These are phyloP conservation scores for Tephrocybe sp. DNA, from an alignment of 768 basidiomycete species.

Conservation along the genomic window DNA sequence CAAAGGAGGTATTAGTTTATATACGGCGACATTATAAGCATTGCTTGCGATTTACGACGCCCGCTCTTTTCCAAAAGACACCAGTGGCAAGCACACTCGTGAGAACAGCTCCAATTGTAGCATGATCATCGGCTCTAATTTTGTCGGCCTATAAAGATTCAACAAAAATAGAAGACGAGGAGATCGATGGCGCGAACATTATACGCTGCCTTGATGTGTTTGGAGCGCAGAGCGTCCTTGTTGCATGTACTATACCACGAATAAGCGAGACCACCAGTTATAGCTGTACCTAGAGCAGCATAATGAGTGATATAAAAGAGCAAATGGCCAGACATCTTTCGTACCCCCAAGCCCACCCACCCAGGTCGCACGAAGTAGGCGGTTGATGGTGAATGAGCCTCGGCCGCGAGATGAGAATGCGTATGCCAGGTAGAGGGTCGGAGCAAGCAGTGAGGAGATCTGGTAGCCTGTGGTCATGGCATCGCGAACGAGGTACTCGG, in stretches of 20 bases:
- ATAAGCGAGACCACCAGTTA: constrained; percentile 59
- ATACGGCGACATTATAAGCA: neutral
- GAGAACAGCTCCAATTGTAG: constrained; percentile 69
- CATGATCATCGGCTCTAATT: constrained; percentile 68
- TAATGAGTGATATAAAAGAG: neutral
- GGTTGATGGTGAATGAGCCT: constrained; percentile 55
- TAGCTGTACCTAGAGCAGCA: constrained; percentile 38
- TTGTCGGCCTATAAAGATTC: constrained; percentile 43
- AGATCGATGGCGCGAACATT: constrained; percentile 39
- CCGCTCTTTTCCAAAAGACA: constrained; percentile 69
- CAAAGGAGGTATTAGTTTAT: neutral
- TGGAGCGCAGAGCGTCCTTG: constrained; percentile 44
- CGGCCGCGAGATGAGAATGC: constrained; percentile 54
- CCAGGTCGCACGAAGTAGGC: constrained; percentile 71
- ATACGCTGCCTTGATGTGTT: constrained; percentile 53
- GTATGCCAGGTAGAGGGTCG: constrained; percentile 57
- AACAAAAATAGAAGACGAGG: constrained; percentile 3
- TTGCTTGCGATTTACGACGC: constrained; percentile 53
- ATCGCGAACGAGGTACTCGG: constrained; percentile 63
- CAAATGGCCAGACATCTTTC: constrained; percentile 5
- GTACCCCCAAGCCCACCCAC: constrained; percentile 60
- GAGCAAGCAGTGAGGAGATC: constrained; percentile 57
- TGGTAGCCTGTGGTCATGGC: constrained; percentile 69
- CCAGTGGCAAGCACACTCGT: constrained; percentile 65
- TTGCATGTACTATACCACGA: constrained; percentile 54